phyloP scores from a whole-genome alignment of 345 rosid genomes.

The Schrenkiella parvula region DNA sequence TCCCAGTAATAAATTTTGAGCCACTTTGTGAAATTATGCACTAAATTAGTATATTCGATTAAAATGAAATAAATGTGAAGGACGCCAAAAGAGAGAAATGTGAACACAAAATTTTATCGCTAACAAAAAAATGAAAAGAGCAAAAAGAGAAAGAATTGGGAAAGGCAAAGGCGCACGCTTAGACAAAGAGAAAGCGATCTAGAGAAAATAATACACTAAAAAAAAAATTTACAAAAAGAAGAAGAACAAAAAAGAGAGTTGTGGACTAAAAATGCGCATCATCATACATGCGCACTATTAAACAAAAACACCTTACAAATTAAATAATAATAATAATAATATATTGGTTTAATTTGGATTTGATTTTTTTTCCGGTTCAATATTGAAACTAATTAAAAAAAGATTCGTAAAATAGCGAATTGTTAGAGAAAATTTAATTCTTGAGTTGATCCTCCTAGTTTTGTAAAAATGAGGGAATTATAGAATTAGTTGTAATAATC shows the following conservation, averaged over 20 bases:
- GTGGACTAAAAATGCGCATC: constrained; percentile 31
- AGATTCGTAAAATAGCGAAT: too few relatives aligned
- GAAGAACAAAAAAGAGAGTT: background rate
- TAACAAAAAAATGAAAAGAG: background rate
- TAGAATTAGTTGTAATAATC: too few relatives aligned
- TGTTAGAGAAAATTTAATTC: background rate
- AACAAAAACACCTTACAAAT: background rate
- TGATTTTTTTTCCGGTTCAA: background rate
- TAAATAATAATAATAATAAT: too few relatives aligned
- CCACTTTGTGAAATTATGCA: background rate
- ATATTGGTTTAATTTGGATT: constrained; percentile 2
- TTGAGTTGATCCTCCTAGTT: too few relatives aligned
- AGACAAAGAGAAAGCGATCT: constrained; percentile 29
- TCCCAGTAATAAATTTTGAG: background rate
- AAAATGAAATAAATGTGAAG: constrained; percentile 8
- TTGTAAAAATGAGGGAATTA: too few relatives aligned
- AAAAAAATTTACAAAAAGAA: background rate
- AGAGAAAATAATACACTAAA: background rate
- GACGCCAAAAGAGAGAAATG: background rate
- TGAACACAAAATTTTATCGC: background rate
- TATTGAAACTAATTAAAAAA: background rate
- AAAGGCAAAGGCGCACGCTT: constrained; percentile 31
- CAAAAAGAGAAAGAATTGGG: constrained; percentile 2
- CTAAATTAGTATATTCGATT: background rate
- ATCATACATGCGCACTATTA: constrained; percentile 33